These are phyloP conservation scores for Bruguiera parviflora DNA, from an alignment of 345 rosid species.

Conservation along the genomic window DNA sequence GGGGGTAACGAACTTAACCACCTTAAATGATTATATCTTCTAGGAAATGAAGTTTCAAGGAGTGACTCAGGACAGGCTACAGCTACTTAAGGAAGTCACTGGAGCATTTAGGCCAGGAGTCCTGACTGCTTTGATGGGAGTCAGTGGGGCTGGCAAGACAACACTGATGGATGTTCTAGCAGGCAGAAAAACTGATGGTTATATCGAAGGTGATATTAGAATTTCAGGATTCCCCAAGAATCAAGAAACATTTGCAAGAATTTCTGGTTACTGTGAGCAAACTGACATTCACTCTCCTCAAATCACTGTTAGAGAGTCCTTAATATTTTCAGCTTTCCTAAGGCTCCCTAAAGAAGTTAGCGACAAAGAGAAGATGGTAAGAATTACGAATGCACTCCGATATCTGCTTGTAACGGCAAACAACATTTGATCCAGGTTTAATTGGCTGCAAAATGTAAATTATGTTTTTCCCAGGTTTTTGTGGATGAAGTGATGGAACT, in stretches of 20 bases:
- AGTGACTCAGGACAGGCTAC: slow-evolving; percentile 61
- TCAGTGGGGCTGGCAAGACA: slow-evolving; percentile 99
- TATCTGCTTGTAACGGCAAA: not conserved
- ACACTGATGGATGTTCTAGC: slow-evolving; percentile 97
- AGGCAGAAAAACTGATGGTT: slow-evolving; percentile 88
- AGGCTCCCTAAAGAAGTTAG: slow-evolving; percentile 73
- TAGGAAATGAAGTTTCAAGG: slow-evolving; percentile 93
- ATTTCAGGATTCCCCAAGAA: slow-evolving; percentile 80
- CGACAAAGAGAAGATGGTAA: slow-evolving; percentile 73
- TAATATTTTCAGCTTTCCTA: slow-evolving; percentile 80
- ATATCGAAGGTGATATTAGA: slow-evolving; percentile 77
- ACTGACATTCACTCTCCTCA: slow-evolving; percentile 88
- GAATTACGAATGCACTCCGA: not conserved
- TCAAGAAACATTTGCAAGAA: slow-evolving; percentile 90
- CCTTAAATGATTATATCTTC: too few relatives aligned
- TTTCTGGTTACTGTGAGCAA: slow-evolving; percentile 92
- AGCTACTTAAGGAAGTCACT: slow-evolving; percentile 65
- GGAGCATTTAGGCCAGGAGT: slow-evolving; percentile 91
- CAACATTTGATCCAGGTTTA: not conserved
- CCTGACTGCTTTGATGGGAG: slow-evolving; percentile 90
- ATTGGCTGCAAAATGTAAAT: too few relatives aligned
- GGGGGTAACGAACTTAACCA: too few relatives aligned
- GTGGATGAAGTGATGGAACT: slow-evolving; percentile 53
- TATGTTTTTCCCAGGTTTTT: slow-evolving; percentile 31
- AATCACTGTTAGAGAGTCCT: slow-evolving; percentile 77